Evolutionary conservation across 2,329 filamentous ascomycete species (phyloP), one percentile per base, ranked within the genome.

Genomic region (Xenoacremonium recifei): DNA sequence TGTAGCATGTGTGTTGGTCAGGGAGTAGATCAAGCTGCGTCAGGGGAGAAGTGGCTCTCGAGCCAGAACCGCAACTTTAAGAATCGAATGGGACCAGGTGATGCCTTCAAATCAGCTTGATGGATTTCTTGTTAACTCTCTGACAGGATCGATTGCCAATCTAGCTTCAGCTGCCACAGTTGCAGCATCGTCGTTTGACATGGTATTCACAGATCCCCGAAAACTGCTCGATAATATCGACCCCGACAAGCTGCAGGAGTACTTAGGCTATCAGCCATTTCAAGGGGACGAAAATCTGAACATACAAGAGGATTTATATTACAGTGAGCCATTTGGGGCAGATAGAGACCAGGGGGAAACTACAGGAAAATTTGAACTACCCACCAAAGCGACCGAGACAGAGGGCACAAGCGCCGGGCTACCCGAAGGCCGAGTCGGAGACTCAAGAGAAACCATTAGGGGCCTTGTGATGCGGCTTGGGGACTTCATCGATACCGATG

Each of bases 401-500:
- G n/a, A n/a, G n/a, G n/a, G n/a, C n/a, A n/a, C n/a, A n/a, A n/a
- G n/a, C n/a, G n/a, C n/a, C n/a, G n/a, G n/a, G n/a, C n/a, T n/a
- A n/a, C n/a, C n/a, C n/a, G n/a, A n/a, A n/a, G n/a, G 29, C 6
- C 29, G 6, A 10, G 6, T 6, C 23, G 16, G 16, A 32, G 29
- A 6, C 29, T 6, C 10, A 32, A 15, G 15, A 32, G 29, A 32
- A 32, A 47, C 49, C 6, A 55, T 70, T 7, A 49, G 35, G 10
- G 58, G 64, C 13, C 73, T 62, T 41, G 53, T 72, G 3, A 61
- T 70, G 23, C 49, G 46, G 3, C 52, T 74, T 1, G 70, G 68
- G 9, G 69, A 73, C 43, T 71, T 70, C 35, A 63, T 75, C 39
- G 69, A 74, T 42, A 75, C 67, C 9, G 64, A 68, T 45, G 65